Conservation (phyloP, 1,139 yeast genomes). For the Taphrina pruni region DNA sequence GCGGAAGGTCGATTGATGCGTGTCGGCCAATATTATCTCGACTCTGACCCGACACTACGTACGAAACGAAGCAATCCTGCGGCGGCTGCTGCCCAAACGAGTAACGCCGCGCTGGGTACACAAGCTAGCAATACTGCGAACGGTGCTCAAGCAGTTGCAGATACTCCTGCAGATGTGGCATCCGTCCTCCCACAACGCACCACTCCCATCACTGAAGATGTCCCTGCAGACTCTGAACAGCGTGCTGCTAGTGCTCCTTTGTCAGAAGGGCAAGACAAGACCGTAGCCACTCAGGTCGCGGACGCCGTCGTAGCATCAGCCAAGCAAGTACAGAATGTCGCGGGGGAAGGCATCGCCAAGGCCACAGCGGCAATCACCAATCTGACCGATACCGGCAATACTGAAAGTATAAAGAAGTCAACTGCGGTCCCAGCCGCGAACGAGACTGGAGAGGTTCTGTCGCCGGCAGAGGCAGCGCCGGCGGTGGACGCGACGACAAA, state of each 20-base stretch:
- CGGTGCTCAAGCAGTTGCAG: not conserved
- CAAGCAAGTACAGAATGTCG: conserved; percentile 2
- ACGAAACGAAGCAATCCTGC: conserved; percentile 18
- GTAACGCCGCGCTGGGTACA: not conserved
- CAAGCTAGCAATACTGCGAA: not conserved
- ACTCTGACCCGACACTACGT: conserved; percentile 49
- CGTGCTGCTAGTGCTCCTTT: not conserved
- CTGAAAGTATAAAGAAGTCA: not conserved
- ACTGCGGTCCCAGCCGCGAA: not conserved
- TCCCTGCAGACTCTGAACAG: not conserved
- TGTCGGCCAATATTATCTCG: conserved; percentile 80
- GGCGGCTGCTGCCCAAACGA: not conserved
- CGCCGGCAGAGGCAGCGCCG: conserved; percentile 24
- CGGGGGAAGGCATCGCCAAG: conserved; percentile 8
- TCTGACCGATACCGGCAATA: not conserved
- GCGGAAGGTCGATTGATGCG: conserved; percentile 88
- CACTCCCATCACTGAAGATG: not conserved
- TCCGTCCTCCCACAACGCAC: conserved; percentile 9
- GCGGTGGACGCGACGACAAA: conserved; percentile 7
- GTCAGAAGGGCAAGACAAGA: not conserved
- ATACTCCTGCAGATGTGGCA: not conserved
- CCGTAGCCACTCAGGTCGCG: not conserved
- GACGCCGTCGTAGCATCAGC: conserved; percentile 4
- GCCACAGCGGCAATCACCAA: conserved; percentile 5
- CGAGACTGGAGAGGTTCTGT: not conserved